Base-by-base conservation (phyloP, 495 filamentous ascomycete genomes). In the Podospora anserina region DNA sequence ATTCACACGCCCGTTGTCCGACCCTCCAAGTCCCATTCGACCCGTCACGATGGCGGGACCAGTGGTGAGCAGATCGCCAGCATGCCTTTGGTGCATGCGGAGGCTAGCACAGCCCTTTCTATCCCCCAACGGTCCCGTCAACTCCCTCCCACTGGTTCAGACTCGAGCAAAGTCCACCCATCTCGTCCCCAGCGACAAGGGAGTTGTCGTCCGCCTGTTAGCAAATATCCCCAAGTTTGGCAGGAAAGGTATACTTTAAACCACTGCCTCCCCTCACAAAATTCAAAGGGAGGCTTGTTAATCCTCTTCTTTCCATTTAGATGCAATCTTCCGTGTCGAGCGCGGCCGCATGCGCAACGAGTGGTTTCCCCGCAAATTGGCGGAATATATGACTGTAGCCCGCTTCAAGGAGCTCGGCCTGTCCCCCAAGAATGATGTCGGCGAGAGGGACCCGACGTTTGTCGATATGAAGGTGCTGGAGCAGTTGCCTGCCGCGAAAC, bases 181-280 rank as follows among this genome's bases (percentile, higher is more conserved):
- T n/a, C 32, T 70, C 18, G 72, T 72, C 26, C 73, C 72, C 2
- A 64, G 62, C 19, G 77, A 78, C 58, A 78, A 78, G 63, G 81
- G 81, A 61, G 82, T 90, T 32, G 82, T 87, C 23, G 89, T 90
- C 64, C 83, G 84, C 63, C 78, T 91, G 66, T 76, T 88, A 6
- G 72, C 83, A 69, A 86, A 90, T 72, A 84, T 90, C 26, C 81
- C 78, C 60, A 81, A 80, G 56, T 90, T 85, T 74, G 90, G 89
- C 15, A 80, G 82, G 67, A 84, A 83, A 80, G 82, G 88, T 89
- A 74, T 34, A 77, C 28, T 39, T 11, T 1, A 6, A 58, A 27
- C 6, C 23, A 58, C 3, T 9, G 6, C 23, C 13, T 58, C 56
- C n/a, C n/a, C 3, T 13, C 65, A 58, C 28, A 27, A 68, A 62